Evolutionary conservation across 2,329 filamentous ascomycete genomes (phyloP).

Genomic region (Elsinoe arachidis): DNA sequence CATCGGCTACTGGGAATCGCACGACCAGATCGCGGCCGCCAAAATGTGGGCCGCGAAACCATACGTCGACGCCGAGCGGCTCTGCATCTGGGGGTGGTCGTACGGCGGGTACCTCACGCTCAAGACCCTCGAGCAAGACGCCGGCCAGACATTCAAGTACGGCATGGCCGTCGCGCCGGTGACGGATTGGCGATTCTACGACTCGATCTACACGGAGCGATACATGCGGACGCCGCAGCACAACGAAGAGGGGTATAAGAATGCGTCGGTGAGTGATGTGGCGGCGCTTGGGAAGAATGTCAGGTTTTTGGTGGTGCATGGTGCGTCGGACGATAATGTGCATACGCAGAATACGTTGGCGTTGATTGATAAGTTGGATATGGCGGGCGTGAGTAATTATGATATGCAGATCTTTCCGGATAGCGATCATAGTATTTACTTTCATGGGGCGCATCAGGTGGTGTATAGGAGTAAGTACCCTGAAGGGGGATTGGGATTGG

Average conservation of each 20-base stretch:
- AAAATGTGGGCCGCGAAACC: slow-evolving; percentile 71
- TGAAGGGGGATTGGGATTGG: neutral
- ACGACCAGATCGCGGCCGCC: slow-evolving; percentile 84
- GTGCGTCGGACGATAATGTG: slow-evolving; percentile 93
- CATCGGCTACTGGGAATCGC: slow-evolving; percentile 74
- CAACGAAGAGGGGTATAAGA: slow-evolving; percentile 69
- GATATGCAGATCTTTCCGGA: slow-evolving; percentile 96
- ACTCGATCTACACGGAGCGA: slow-evolving; percentile 87
- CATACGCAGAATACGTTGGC: slow-evolving; percentile 91
- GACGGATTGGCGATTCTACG: slow-evolving; percentile 95
- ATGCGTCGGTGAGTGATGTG: slow-evolving; percentile 65
- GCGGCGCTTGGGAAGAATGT: slow-evolving; percentile 65
- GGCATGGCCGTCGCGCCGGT: slow-evolving; percentile 97
- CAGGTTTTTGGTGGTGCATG: slow-evolving; percentile 91
- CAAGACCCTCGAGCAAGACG: slow-evolving; percentile 89
- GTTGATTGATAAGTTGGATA: slow-evolving; percentile 75
- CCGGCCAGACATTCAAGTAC: slow-evolving; percentile 82
- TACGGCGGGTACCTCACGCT: slow-evolving; percentile 93
- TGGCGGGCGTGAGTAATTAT: slow-evolving; percentile 79
- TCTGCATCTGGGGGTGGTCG: slow-evolving; percentile 98
- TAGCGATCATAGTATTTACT: slow-evolving; percentile 88
- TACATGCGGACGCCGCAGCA: slow-evolving; percentile 94
- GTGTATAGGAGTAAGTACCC: slow-evolving; percentile 78
- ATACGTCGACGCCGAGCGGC: slow-evolving; percentile 72
- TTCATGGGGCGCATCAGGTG: slow-evolving; percentile 83